Conservation (phyloP, 345 rosid genomes). For the Hirschfeldia incana region DNA sequence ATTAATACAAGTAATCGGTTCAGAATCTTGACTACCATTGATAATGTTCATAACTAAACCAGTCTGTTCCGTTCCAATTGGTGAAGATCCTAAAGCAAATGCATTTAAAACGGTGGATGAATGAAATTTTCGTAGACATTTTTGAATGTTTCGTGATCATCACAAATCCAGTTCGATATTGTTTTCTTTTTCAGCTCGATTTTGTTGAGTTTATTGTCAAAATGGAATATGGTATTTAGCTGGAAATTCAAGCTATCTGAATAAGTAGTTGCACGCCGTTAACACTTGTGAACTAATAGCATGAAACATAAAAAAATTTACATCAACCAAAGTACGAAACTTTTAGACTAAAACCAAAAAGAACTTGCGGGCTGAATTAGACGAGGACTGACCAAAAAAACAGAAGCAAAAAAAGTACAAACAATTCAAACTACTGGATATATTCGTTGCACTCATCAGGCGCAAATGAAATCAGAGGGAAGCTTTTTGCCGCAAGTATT, state of each 20-base stretch:
- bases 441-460: conserved; percentile 27
- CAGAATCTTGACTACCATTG: neutral
- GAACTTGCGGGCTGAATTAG: neutral
- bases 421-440: neutral
- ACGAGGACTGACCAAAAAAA: neutral
- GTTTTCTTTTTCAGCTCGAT: neutral
- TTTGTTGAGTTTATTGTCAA: neutral
- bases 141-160: neutral
- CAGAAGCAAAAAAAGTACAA: conserved; percentile 2
- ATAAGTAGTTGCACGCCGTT: neutral
- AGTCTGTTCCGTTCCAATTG: neutral
- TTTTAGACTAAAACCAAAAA: conserved; percentile 1
- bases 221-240: neutral
- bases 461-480: conserved; percentile 72
- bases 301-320: neutral
- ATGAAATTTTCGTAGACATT: neutral
- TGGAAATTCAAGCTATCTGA: neutral
- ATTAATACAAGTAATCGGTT: conserved; percentile 3
- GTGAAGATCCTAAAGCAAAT: neutral
- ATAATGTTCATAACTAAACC: neutral
- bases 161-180: neutral
- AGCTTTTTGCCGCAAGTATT: conserved; percentile 69
- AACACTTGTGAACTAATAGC: neutral
- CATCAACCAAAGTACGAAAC: conserved; percentile 6
- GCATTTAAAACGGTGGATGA: neutral